These are phyloP conservation scores for Babesia ovis DNA, from an alignment of 169 alveolate species.

Conservation along the genomic window DNA sequence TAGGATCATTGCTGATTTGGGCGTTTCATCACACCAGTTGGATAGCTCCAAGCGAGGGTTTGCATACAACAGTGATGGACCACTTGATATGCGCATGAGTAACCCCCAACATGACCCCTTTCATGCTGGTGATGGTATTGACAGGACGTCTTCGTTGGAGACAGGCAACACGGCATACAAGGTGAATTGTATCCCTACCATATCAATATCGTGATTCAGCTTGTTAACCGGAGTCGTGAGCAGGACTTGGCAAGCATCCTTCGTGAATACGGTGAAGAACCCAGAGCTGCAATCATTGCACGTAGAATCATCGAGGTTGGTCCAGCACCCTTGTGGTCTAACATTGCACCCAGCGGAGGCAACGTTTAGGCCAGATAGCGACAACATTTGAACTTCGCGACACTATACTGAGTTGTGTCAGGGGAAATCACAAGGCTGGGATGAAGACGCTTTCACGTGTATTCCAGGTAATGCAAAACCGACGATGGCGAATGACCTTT, in stretches of 20 bases:
- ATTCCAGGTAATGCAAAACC: constrained; percentile 55
- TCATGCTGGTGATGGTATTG: background rate
- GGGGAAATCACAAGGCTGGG: constrained; percentile 60
- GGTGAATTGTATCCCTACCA: constrained; percentile 2
- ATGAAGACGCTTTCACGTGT: constrained; percentile 73
- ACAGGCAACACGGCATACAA: constrained; percentile 47
- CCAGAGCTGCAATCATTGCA: constrained; percentile 54
- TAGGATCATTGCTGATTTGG: constrained; percentile 75
- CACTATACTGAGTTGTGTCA: constrained; percentile 59
- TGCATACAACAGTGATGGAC: constrained; percentile 71
- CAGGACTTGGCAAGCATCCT: constrained; percentile 25
- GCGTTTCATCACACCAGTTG: constrained; percentile 76
- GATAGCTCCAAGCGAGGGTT: constrained; percentile 71
- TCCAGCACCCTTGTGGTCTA: background rate
- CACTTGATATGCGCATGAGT: constrained; percentile 79
- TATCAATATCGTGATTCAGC: constrained; percentile 2
- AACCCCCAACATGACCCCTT: constrained; percentile 70
- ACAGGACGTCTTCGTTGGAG: background rate
- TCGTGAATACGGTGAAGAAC: constrained; percentile 62
- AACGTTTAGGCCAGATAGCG: constrained; percentile 28
- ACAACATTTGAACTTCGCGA: constrained; percentile 70
- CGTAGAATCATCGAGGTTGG: constrained; percentile 46
- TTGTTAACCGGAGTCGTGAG: constrained; percentile 44
- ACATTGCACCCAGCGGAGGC: constrained; percentile 8
- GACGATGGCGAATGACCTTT: too few relatives aligned